Base-by-base conservation (phyloP, 768 basidiomycete genomes). In the Symmetrospora coprosmae region DNA sequence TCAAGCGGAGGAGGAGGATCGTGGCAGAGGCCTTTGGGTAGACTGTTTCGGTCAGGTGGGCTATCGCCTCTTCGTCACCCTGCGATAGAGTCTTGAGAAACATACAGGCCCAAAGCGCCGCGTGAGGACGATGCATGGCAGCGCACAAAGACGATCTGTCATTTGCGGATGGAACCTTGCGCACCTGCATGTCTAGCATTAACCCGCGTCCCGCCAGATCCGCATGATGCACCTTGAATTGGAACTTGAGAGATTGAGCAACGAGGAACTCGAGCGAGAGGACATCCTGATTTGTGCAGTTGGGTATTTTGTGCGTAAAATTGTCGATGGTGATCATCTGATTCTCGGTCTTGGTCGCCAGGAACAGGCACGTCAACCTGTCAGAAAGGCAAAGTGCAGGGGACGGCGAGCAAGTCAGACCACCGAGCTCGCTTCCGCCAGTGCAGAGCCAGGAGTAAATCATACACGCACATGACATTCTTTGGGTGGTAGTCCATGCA, bases 401-500 rank as follows among this genome's bases (percentile, higher is more conserved):
- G 39, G 25, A 31, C 3, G 4, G 38, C 2, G 46, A 9, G 55
- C 16, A 17, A 13, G n/a, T 19, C 27, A 21, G 8, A 48, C 23
- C 41, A 5, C 7, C 50, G 33, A 28, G 35, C 11, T 27, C 14
- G 37, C n/a, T n/a, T n/a, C n/a, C n/a, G n/a, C n/a, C n/a, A n/a
- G n/a, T n/a, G n/a, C n/a, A n/a, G n/a, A 16, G 19, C 5, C 25
- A 16, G 17, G 6, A 38, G 51, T 17, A 8, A 40, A 21, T n/a
- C 4, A 17, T 25, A 38, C 13, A 73, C 83, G 48, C 69, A 94
- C 94, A 99, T 99, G 68, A 99, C 87, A 69, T 87, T 90, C 74
- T 91, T 92, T 0, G 94, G 94, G 75, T 97, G 94, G 84, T 88
- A 96, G 71, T 97, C 94, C 90, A 97, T 96, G 52, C 90, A 88